Percentiles rank a stretch among this genome's conserved stretches.
Conservation (phyloP, 805 yeast genomes). For the Candida jianshihensis region DNA sequence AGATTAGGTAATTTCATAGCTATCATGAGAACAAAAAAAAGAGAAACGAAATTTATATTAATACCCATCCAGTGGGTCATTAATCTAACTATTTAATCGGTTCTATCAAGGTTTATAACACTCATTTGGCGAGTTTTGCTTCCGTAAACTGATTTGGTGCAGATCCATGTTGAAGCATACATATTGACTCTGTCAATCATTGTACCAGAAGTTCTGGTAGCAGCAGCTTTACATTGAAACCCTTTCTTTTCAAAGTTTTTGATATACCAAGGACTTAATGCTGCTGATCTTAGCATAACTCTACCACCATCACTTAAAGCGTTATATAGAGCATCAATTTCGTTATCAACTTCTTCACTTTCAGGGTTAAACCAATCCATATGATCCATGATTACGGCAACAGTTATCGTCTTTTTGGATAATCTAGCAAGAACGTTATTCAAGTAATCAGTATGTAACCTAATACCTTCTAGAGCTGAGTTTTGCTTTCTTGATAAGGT, state of each 20-base stretch:
- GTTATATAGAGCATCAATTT: constrained; percentile 54
- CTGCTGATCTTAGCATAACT: constrained; percentile 71
- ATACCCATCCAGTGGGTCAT: too few relatives aligned
- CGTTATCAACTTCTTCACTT: constrained; percentile 56
- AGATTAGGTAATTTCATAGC: neutral
- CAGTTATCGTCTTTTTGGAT: constrained; percentile 54
- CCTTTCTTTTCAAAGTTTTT: constrained; percentile 60
- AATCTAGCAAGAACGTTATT: constrained; percentile 69
- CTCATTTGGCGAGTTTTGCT: constrained; percentile 22
- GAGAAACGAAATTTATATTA: too few relatives aligned
- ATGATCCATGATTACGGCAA: constrained; percentile 83
- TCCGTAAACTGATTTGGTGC: constrained; percentile 48
- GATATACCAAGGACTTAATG: constrained; percentile 73
- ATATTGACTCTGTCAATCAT: constrained; percentile 77
- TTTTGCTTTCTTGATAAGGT: constrained; percentile 33
- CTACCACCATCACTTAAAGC: constrained; percentile 65
- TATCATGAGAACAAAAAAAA: too few relatives aligned
- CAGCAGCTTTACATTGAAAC: constrained; percentile 63
- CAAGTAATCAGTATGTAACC: constrained; percentile 74
- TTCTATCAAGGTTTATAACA: constrained; percentile 14
- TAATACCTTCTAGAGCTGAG: constrained; percentile 59
- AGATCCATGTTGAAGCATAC: constrained; percentile 88
- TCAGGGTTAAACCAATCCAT: constrained; percentile 84
- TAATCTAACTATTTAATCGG: too few relatives aligned
- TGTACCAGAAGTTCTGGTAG: constrained; percentile 52